These are phyloP conservation scores for Mortierella sp. DNA, from an alignment of 371 early-diverging fungal species.

Conservation along the genomic window DNA sequence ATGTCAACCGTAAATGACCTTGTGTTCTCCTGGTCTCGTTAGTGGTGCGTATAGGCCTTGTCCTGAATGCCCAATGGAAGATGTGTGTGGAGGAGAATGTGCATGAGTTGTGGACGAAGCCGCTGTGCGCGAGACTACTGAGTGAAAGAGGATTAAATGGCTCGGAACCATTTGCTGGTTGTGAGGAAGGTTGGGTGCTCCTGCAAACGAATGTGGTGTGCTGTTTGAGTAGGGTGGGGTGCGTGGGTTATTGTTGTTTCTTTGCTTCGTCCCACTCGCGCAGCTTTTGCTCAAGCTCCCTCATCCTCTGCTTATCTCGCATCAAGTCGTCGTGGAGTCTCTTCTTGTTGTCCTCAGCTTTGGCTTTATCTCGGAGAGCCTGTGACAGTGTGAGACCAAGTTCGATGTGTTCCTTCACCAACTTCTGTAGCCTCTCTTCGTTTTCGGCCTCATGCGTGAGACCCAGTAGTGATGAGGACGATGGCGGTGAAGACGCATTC, in stretches of 20 bases:
- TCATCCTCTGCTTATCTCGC: constrained; percentile 41
- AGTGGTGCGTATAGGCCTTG: no score
- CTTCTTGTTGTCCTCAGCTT: constrained; percentile 52
- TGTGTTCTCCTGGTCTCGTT: no score
- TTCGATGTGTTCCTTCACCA: constrained; percentile 39
- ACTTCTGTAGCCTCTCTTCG: constrained; percentile 9
- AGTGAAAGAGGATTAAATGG: no score
- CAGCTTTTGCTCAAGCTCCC: constrained; percentile 44
- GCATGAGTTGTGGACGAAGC: no score
- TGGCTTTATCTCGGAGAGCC: constrained; percentile 44
- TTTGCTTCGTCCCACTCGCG: constrained; percentile 19
- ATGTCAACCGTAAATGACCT: no score
- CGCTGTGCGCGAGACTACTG: no score
- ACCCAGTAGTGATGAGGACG: constrained; percentile 30
- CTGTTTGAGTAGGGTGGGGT: not conserved
- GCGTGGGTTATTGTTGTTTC: no score
- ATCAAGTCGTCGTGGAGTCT: constrained; percentile 35
- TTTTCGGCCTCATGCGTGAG: not conserved
- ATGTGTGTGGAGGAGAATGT: no score
- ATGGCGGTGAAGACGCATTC: constrained; percentile 42
- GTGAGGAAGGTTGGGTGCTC: no score
- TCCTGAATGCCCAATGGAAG: no score
- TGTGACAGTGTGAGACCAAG: constrained; percentile 37
- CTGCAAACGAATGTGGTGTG: no score
- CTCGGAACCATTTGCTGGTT: no score